phyloP scores from a whole-genome alignment of 768 basidiomycete species.

The Chalciporus chontae region DNA sequence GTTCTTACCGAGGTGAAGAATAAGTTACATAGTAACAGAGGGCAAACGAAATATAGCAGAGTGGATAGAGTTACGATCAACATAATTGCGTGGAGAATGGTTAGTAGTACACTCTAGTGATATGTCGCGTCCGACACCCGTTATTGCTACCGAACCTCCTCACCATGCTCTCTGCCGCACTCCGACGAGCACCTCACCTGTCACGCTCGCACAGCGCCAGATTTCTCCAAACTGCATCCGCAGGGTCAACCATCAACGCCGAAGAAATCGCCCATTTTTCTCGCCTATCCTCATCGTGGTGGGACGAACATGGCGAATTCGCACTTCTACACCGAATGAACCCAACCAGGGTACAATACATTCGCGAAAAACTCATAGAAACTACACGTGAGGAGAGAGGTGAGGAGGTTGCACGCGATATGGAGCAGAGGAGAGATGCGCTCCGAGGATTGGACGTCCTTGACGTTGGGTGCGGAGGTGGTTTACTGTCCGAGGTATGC shows the following conservation, averaged over 20 bases:
- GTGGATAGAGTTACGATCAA: no score
- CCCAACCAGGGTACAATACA: constrained; percentile 78
- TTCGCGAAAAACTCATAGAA: constrained; percentile 72
- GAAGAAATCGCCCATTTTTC: constrained; percentile 90
- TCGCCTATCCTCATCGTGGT: constrained; percentile 86
- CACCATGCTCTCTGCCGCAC: constrained; percentile 17
- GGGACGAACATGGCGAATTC: constrained; percentile 93
- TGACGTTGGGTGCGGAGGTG: constrained; percentile 96
- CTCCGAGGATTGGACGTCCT: constrained; percentile 70
- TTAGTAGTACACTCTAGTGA: no score
- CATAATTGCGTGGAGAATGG: no score
- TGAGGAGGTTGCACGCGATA: constrained; percentile 30
- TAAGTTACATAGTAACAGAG: no score
- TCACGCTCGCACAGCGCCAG: constrained; percentile 6
- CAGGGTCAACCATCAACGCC: constrained; percentile 49
- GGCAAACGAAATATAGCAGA: no score
- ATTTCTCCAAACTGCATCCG: constrained; percentile 20
- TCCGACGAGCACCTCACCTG: constrained; percentile 16
- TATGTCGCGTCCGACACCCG: no score
- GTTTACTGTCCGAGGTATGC: constrained; percentile 83
- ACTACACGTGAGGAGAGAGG: constrained; percentile 51
- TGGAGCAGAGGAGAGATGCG: constrained; percentile 28
- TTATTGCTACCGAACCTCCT: background rate
- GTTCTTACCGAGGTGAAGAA: no score
- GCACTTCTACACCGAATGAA: constrained; percentile 91